These are phyloP conservation scores for Dryas drummondii DNA, from an alignment of 306 rosid species.

Conservation along the genomic window DNA sequence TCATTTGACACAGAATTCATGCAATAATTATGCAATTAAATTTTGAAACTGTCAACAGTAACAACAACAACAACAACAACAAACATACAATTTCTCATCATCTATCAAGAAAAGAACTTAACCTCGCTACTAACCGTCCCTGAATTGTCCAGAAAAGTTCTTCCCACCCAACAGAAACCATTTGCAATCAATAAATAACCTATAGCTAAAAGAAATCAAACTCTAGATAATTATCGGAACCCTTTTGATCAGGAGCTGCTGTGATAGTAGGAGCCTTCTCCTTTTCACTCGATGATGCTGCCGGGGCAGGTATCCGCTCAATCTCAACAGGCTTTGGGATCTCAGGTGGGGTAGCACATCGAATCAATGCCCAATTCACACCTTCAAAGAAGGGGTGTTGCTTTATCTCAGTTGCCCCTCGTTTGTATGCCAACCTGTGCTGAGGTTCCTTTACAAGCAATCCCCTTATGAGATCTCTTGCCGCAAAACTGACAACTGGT, in stretches of 20 bases:
- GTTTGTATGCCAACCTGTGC: slow-evolving; percentile 81
- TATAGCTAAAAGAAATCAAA: slow-evolving; percentile 92
- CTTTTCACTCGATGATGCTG: slow-evolving; percentile 65
- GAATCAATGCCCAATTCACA: slow-evolving; percentile 96
- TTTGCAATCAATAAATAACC: slow-evolving; percentile 35
- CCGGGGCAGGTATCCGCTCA: slow-evolving; percentile 73
- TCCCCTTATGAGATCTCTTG: slow-evolving; percentile 88
- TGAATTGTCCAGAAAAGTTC: slow-evolving; percentile 51
- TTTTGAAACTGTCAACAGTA: slow-evolving; percentile 47
- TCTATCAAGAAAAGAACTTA: slow-evolving; percentile 32
- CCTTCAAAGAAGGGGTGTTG: slow-evolving; percentile 98
- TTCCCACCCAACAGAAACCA: slow-evolving; percentile 44
- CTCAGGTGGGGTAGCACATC: slow-evolving; percentile 98
- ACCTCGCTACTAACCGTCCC: slow-evolving; percentile 42
- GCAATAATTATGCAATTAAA: slow-evolving; percentile 61
- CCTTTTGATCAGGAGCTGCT: slow-evolving; percentile 62
- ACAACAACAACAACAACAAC: slow-evolving; percentile 33
- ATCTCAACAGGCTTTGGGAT: slow-evolving; percentile 80
- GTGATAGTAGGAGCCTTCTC: slow-evolving; percentile 35
- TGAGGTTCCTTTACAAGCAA: slow-evolving; percentile 93
- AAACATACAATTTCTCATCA: slow-evolving; percentile 59
- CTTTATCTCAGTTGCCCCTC: slow-evolving; percentile 94
- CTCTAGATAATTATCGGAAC: slow-evolving; percentile 87
- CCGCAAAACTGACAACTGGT: slow-evolving; percentile 90
- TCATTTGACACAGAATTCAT: slow-evolving; percentile 50